Conservation (phyloP, 257 asterid genomes). For the Primulina eburnea region DNA sequence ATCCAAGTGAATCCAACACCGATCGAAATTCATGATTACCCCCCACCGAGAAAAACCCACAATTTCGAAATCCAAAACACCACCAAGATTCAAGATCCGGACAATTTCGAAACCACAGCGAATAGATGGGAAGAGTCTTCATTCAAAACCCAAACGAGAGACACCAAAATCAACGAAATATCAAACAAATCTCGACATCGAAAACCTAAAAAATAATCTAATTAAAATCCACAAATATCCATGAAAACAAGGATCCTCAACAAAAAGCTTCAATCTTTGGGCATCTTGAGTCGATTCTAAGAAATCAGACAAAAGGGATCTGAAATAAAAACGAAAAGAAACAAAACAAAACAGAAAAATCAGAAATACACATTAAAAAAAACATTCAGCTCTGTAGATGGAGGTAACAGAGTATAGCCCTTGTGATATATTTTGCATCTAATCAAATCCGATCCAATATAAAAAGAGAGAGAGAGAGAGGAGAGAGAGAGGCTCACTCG, state of each 20-base stretch:
- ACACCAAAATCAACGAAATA: background rate
- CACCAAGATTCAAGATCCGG: constrained; percentile 29
- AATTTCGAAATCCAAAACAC: constrained; percentile 1
- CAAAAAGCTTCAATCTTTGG: constrained; percentile 34
- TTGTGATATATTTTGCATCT: background rate
- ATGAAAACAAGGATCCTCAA: constrained; percentile 19
- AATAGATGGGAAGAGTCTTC: background rate
- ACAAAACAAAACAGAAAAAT: constrained; percentile 10
- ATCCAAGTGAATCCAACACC: constrained; percentile 13
- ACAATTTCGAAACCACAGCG: background rate
- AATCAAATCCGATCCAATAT: background rate
- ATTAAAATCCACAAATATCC: constrained; percentile 6
- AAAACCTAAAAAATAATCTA: constrained; percentile 17
- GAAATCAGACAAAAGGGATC: constrained; percentile 35
- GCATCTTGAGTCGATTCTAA: constrained; percentile 48
- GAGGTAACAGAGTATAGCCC: background rate
- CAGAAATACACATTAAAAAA: background rate
- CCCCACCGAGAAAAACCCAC: background rate
- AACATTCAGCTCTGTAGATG: background rate
- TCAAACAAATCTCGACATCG: constrained; percentile 27
- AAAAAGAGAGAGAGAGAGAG: constrained; percentile 31
- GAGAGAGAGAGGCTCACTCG: background rate
- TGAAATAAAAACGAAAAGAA: constrained; percentile 26
- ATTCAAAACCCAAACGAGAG: constrained; percentile 18
- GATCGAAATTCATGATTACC: background rate